A percentile compares a stretch with the other conserved stretches of the same genome.
Conservation (phyloP, 768 basidiomycete species). For the Pholiota microspora region DNA sequence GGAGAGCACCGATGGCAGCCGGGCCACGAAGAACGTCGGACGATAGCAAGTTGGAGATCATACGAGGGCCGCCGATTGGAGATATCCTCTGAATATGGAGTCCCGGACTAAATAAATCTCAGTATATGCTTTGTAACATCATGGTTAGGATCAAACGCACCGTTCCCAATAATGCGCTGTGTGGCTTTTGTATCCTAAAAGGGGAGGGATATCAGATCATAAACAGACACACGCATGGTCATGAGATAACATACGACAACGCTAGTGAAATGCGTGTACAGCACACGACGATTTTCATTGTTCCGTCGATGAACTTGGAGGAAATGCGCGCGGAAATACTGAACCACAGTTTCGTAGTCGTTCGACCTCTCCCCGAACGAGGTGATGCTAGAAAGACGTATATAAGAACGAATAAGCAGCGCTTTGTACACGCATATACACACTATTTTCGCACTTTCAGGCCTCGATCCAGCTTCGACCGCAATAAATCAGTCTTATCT, state of each 20-base stretch:
- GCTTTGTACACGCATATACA: constrained; percentile 20
- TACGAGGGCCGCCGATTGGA: constrained; percentile 70
- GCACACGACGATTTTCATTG: constrained; percentile 75
- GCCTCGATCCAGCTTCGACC: constrained; percentile 67
- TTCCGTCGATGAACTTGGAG: constrained; percentile 78
- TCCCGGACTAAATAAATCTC: constrained; percentile 52
- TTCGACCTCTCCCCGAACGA: constrained; percentile 81
- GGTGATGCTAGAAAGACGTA: constrained; percentile 53
- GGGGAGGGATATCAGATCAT: constrained; percentile 2
- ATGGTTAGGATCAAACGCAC: constrained; percentile 34
- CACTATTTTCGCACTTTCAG: constrained; percentile 79
- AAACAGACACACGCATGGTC: neutral
- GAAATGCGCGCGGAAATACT: constrained; percentile 89
- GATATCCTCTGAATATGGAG: constrained; percentile 73
- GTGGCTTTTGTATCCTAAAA: constrained; percentile 78
- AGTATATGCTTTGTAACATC: neutral
- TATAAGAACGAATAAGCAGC: constrained; percentile 5
- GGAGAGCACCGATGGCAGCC: constrained; percentile 2
- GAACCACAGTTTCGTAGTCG: constrained; percentile 76
- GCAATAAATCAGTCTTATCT: constrained; percentile 82
- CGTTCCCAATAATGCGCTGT: constrained; percentile 79
- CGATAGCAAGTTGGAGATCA: constrained; percentile 25
- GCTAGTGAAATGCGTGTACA: constrained; percentile 81
- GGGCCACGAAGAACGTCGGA: constrained; percentile 5
- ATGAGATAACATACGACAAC: constrained; percentile 56